Evolutionary conservation across 2,329 filamentous ascomycete species (phyloP).

Genomic region (Phyllosticta citriasiana): DNA sequence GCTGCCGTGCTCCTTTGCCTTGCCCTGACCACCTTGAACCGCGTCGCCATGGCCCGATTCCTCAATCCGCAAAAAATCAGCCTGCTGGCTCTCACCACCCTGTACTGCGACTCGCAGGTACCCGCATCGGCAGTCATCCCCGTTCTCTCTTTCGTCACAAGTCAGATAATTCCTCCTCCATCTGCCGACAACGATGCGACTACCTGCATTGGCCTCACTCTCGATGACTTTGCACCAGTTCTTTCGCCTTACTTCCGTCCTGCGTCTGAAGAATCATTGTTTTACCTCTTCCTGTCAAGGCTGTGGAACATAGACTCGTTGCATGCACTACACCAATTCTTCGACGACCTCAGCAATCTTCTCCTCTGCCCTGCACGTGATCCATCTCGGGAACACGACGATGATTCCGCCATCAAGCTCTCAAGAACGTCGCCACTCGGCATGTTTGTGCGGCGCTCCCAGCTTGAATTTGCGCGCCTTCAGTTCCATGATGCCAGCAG

Average conservation of each 20-base stretch:
- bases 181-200: conserved; percentile 14
- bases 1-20: not conserved
- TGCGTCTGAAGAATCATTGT: conserved; percentile 26
- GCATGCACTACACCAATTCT: conserved; percentile 56
- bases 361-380: conserved; percentile 53
- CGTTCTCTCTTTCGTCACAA: conserved; percentile 69
- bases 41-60: conserved; percentile 58
- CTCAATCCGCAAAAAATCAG: conserved; percentile 84
- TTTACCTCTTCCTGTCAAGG: conserved; percentile 56
- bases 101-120: conserved; percentile 66
- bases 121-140: conserved; percentile 62
- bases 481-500: conserved; percentile 69
- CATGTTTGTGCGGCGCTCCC: conserved; percentile 64
- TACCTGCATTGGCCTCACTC: conserved; percentile 24
- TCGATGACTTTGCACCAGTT: conserved; percentile 37
- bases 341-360: conserved; percentile 48
- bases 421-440: conserved; percentile 71
- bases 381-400: conserved; percentile 31
- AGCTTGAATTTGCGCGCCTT: conserved; percentile 69
- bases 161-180: conserved; percentile 46
- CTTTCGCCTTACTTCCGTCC: conserved; percentile 31
- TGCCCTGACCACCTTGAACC: not conserved
- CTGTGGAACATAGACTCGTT: conserved; percentile 79
- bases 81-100: conserved; percentile 66
- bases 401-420: conserved; percentile 45